Evolutionary conservation across 192 early-diverging fungal genomes (phyloP).

Genomic region (Backusella luteola): DNA sequence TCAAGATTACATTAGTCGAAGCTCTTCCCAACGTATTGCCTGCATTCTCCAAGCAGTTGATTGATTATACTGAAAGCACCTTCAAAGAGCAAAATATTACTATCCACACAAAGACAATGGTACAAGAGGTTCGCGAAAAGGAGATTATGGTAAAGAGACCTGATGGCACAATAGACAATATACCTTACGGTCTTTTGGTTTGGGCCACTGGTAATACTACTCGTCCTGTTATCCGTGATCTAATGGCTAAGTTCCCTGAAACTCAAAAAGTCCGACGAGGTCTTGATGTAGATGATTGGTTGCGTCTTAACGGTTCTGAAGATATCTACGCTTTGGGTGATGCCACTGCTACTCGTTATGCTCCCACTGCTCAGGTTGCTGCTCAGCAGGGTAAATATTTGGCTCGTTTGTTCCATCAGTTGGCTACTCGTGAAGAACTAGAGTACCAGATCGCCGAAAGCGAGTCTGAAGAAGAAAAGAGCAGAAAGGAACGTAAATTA

Average conservation of each 20-base stretch:
- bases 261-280: slow-evolving; percentile 68
- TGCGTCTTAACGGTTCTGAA: slow-evolving; percentile 62
- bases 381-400: slow-evolving; percentile 88
- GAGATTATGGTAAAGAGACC: slow-evolving; percentile 67
- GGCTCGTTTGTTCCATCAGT: slow-evolving; percentile 64
- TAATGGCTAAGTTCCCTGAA: slow-evolving; percentile 62
- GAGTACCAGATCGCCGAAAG: slow-evolving; percentile 19
- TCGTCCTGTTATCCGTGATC: slow-evolving; percentile 61
- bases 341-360: slow-evolving; percentile 69
- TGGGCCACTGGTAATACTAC: slow-evolving; percentile 90
- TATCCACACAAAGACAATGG: slow-evolving; percentile 75
- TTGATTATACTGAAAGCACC: slow-evolving; percentile 77
- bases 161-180: slow-evolving; percentile 58
- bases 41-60: slow-evolving; percentile 74
- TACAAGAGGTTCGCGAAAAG: slow-evolving; percentile 76
- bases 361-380: slow-evolving; percentile 87
- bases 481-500: slow-evolving; percentile 30
- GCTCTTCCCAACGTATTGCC: slow-evolving; percentile 75
- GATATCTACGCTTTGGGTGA: slow-evolving; percentile 76
- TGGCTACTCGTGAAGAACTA: slow-evolving; percentile 50
- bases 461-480: slow-evolving; percentile 22
- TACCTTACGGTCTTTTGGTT: slow-evolving; percentile 81
- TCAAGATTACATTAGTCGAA: slow-evolving; percentile 80
- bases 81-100: slow-evolving; percentile 75
- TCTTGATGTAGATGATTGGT: slow-evolving; percentile 67